Evolutionary conservation across 805 yeast species (phyloP).

Genomic region (Metschnikowia kofuensis): DNA sequence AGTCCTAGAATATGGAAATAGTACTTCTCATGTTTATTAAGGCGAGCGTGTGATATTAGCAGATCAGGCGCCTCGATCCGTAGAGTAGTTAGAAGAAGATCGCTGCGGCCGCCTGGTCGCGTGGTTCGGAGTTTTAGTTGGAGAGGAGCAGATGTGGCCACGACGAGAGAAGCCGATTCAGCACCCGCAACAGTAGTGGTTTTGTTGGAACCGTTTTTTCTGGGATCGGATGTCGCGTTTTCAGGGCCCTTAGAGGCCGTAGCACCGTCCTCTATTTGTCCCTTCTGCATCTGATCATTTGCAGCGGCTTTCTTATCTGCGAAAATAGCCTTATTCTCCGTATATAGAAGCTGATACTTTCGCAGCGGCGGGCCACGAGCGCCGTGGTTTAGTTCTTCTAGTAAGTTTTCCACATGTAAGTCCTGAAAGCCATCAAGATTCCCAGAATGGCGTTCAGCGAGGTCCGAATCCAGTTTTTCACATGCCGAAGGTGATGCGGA

Average conservation of each 20-base stretch:
- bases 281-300: not conserved
- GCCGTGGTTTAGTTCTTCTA: constrained; percentile 11
- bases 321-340: not conserved
- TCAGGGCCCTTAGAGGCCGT: not conserved
- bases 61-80: constrained; percentile 47
- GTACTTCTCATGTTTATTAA: constrained; percentile 10
- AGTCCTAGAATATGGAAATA: constrained; percentile 23
- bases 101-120: constrained; percentile 47
- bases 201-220: not conserved
- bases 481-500: not conserved
- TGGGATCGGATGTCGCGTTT: not conserved
- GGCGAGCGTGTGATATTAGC: constrained; percentile 15
- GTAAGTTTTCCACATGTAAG: constrained; percentile 4
- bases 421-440: not conserved
- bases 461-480: not conserved
- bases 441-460: too few species aligned
- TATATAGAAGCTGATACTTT: constrained; percentile 1
- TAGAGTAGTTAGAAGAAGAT: constrained; percentile 44
- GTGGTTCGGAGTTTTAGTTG: constrained; percentile 47
- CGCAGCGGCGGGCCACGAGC: not conserved
- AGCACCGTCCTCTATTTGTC: not conserved
- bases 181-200: not conserved
- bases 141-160: constrained; percentile 38
- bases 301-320: not conserved
- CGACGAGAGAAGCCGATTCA: not conserved